These are phyloP conservation scores for Ganoderma lingzhi DNA, from an alignment of 1,284 basidiomycete genomes.

Conservation along the genomic window DNA sequence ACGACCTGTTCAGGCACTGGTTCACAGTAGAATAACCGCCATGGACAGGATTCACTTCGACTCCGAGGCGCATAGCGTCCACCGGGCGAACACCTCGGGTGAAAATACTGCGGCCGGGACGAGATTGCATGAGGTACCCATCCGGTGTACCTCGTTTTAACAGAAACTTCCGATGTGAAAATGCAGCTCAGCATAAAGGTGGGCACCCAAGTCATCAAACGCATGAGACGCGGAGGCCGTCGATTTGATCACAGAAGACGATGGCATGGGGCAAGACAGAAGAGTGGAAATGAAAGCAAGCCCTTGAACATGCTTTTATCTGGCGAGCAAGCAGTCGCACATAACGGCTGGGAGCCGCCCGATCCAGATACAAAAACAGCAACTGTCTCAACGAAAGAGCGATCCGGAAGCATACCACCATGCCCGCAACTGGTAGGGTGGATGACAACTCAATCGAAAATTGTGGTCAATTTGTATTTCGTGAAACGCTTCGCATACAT, in stretches of 20 bases:
- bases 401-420: not conserved
- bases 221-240: not conserved
- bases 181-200: not conserved
- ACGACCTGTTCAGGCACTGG: not conserved
- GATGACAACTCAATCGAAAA: not conserved
- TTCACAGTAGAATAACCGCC: not conserved
- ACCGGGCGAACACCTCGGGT: not conserved
- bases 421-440: not conserved
- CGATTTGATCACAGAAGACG: conserved; percentile 7
- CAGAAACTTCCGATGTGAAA: not conserved
- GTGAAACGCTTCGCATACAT: not conserved
- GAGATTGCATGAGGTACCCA: not conserved
- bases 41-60: not conserved
- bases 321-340: conserved; percentile 3
- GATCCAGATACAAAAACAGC: not conserved
- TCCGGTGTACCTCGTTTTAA: not conserved
- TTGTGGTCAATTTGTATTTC: not conserved
- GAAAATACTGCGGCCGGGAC: not conserved
- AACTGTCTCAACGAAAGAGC: not conserved
- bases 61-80: not conserved
- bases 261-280: not conserved
- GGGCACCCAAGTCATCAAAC: not conserved
- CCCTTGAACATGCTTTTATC: not conserved
- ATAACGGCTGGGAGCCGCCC: not conserved
- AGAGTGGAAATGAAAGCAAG: conserved; percentile 1